Evolutionary conservation across 1,284 basidiomycete species (phyloP), one percentile per base, ranked within the genome.

Genomic region (Puccinia horiana): DNA sequence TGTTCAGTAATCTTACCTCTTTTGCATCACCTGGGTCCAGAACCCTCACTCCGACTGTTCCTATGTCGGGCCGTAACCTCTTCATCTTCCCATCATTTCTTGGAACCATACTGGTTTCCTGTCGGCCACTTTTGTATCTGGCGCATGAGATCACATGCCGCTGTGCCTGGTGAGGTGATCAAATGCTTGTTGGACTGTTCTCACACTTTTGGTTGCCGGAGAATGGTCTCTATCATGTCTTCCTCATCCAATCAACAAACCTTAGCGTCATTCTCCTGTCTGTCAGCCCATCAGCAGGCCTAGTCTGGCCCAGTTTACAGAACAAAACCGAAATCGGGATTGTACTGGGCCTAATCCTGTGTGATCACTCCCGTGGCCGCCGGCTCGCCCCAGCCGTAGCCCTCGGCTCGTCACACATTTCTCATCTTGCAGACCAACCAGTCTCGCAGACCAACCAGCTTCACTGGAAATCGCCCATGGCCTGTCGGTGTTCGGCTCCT

Each of bases 341-440:
- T 6, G 8, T 20, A 23, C 6, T n/a, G 40, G 42, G 11, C 6
- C 47, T 73, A 0, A 73, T 5, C 73, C 35, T 58, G 32, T 42
- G 73, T 40, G 49, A 40, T 61, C 73, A 56, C 54, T 40, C 32
- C 14, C 16, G 23, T 14, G 18, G 20, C 6, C 18, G 29, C 40
- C 42, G 69, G n/a, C 0, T 72, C 16, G 5, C 26, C 23, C 65
- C 20, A 20, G 18, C 5, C 32, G 29, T 23, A 8, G 49, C 1
- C 61, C 47, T 58, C 35, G 35, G 26, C 73, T 20, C 54, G 23
- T 75, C 32, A 16, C 23, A 61, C 73, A 61, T 75, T 44, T 61
- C 73, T 20, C 73, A 75, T 75, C 54, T 29, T 54, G 26, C 73
- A 75, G 54, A n/a, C 29, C 73, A 58, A 75, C 54, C 54, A 37